Evolutionary conservation across 2,329 filamentous ascomycete genomes (phyloP).

Genomic region (Dendrostoma leiphaemia): DNA sequence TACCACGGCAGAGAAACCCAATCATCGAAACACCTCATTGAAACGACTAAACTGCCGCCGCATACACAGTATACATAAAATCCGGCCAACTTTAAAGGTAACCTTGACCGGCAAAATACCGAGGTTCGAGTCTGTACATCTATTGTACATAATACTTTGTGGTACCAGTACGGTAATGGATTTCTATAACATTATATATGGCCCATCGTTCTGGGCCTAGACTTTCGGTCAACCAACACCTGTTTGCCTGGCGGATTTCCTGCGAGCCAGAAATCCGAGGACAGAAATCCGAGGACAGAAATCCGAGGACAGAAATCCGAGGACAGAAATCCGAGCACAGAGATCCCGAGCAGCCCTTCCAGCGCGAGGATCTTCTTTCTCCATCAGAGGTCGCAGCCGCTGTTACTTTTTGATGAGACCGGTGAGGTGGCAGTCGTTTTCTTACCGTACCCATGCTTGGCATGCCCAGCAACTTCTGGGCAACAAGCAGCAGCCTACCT

Average conservation of each 20-base stretch:
- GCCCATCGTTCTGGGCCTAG: not conserved
- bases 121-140: not conserved
- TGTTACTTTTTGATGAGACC: not conserved
- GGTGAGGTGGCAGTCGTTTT: too few relatives aligned
- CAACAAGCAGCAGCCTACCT: too few relatives aligned
- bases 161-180: too few relatives aligned
- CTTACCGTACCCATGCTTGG: too few relatives aligned
- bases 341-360: not conserved
- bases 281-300: not conserved
- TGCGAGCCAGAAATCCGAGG: not conserved
- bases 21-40: not conserved
- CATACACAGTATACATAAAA: too few relatives aligned
- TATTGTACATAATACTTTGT: too few relatives aligned
- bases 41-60: not conserved
- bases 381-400: not conserved
- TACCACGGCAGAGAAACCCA: not conserved
- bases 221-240: not conserved
- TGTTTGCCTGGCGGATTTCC: too few relatives aligned
- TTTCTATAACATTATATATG: not conserved
- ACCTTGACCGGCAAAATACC: not conserved
- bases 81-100: not conserved
- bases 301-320: not conserved
- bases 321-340: not conserved
- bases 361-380: not conserved
- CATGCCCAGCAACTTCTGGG: too few relatives aligned